phyloP scores from a whole-genome alignment of 2,329 filamentous ascomycete genomes.

The Bertia moriformis region DNA sequence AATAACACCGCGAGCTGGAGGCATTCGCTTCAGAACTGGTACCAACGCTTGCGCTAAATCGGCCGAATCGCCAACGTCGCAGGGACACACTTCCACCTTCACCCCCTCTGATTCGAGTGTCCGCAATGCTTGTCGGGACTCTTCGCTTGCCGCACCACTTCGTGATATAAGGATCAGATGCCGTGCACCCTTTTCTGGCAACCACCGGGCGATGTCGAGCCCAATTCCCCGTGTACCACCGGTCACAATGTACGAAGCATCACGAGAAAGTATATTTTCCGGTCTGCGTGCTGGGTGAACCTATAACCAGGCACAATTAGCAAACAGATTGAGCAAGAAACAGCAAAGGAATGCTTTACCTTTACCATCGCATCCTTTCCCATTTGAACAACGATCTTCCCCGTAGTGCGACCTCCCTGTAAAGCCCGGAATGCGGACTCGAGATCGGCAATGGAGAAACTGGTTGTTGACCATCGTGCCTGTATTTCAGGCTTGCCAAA shows the following conservation, averaged over 20 bases:
- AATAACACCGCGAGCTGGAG: not conserved
- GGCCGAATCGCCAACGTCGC: not conserved
- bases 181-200: not conserved
- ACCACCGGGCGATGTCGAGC: not conserved
- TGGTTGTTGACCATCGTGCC: not conserved
- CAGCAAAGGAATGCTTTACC: no score
- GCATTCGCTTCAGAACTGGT: not conserved
- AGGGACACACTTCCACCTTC: not conserved
- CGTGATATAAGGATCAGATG: not conserved
- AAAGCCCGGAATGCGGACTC: not conserved
- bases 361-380: not conserved
- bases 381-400: not conserved
- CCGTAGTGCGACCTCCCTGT: not conserved
- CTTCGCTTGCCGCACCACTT: not conserved
- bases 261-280: not conserved
- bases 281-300: not conserved
- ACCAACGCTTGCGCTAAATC: not conserved
- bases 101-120: not conserved
- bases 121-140: not conserved
- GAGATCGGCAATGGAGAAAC: not conserved
- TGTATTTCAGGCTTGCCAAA: constrained; percentile 1
- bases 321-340: not conserved
- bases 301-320: not conserved
- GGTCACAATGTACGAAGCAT: not conserved
- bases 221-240: not conserved